Evolutionary conservation across 108 stramenopile genomes (phyloP), one percentile per base, ranked within the genome.

Genomic region (Nitzschia palea): DNA sequence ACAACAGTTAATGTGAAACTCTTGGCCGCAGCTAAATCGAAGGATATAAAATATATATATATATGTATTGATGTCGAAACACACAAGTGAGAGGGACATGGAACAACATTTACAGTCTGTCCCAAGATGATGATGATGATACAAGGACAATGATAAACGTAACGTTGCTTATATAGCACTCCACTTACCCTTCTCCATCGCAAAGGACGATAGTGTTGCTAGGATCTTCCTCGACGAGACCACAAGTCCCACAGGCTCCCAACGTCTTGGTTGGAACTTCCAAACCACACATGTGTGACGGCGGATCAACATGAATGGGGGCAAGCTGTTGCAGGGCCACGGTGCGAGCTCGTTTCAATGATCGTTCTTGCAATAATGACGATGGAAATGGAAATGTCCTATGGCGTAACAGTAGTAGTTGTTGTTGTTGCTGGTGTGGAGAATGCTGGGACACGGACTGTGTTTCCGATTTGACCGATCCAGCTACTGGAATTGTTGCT

Each of bases 1-100:
- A 32, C 83, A 78, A 58, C 89, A 90, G 6, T 44, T 25, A 55
- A 87, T 52, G 67, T 90, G 89, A 67, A 80, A 87, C 59, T 90
- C 79, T 3, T 71, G 62, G 23, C 52, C 55, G 53, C 82, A 79
- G 5, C 74, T 61, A 14, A 26, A 42, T 29, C 45, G 35, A 26
- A 54, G 28, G 27, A 72, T n/a, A n/a, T n/a, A n/a, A n/a, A n/a
- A 18, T 10, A 0, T 37, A 28, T 52, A 28, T 42, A 44, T 18
- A 23, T 26, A 4, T 5, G 25, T 26, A 26, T 20, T 0, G 5
- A 14, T 1, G 40, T 9, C 40, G 18, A 8, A 0, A 42, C 6
- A 20, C 30, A 44, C 1, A 23, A 25, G 26, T 34, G 0, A 22
- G 42, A 42, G 17, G 25, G 30, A 15, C 12, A 34, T 34, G 32